Percentiles rank a stretch among this genome's conserved stretches.
phyloP scores from a whole-genome alignment of 306 rosid genomes.

The Argentina anserina region DNA sequence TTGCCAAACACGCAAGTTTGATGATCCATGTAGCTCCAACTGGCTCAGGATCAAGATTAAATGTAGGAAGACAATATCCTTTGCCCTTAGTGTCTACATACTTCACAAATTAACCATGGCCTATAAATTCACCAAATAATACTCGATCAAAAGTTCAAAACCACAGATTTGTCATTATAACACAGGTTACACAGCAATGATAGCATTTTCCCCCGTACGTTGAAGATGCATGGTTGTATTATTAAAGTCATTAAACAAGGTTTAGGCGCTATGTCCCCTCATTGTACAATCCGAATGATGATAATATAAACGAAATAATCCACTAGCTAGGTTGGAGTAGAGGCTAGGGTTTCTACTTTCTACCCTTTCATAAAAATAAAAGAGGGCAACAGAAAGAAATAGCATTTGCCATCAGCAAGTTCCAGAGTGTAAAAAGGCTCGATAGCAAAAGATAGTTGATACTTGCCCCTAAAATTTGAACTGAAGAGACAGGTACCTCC shows the following conservation, averaged over 20 bases:
- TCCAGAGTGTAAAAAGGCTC: not conserved
- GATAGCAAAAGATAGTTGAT: not conserved
- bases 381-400: too few species aligned
- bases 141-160: too few species aligned
- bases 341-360: too few species aligned
- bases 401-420: not conserved
- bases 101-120: not conserved
- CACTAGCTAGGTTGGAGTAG: too few species aligned
- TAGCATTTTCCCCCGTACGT: too few species aligned
- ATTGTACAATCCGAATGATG: too few species aligned
- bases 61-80: not conserved
- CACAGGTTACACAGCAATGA: too few species aligned
- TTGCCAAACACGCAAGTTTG: not conserved
- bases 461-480: constrained; percentile 4
- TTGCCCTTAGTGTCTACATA: not conserved
- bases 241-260: too few species aligned
- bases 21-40: constrained; percentile 1
- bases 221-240: too few species aligned
- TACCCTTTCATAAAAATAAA: too few species aligned
- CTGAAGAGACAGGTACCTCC: not conserved
- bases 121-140: not conserved
- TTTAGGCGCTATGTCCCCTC: too few species aligned
- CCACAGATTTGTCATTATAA: not conserved
- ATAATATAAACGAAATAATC: too few species aligned
- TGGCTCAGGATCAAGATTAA: not conserved